phyloP scores from a whole-genome alignment of 169 alveolate genomes.

The Plasmodium berghei region DNA sequence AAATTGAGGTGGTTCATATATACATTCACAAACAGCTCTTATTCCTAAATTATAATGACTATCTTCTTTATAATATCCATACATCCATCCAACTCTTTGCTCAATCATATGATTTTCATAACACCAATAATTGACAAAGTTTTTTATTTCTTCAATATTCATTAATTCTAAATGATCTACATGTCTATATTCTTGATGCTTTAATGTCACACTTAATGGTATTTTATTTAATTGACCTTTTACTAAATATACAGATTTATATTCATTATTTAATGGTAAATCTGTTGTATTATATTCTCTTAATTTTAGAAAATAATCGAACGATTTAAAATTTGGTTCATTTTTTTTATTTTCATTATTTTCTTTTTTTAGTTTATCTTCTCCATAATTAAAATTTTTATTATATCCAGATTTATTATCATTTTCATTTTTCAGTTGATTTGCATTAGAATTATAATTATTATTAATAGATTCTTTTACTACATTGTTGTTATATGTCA shows the following conservation, averaged over 20 bases:
- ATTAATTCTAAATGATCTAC: slow-evolving; percentile 97
- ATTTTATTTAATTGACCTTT: slow-evolving; percentile 78
- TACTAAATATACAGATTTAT: slow-evolving; percentile 17
- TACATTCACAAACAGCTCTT: slow-evolving; percentile 97
- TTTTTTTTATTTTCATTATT: background rate
- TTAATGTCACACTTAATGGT: slow-evolving; percentile 96
- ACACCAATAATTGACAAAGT: slow-evolving; percentile 95
- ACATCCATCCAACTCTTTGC: slow-evolving; percentile 97
- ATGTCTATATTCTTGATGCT: slow-evolving; percentile 96
- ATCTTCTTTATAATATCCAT: slow-evolving; percentile 98
- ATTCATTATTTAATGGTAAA: slow-evolving; percentile 79
- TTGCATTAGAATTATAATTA: background rate
- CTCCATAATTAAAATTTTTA: background rate
- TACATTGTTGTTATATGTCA: background rate
- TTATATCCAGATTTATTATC: background rate
- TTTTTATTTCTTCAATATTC: slow-evolving; percentile 95
- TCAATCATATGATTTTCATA: slow-evolving; percentile 88
- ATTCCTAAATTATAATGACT: slow-evolving; percentile 97
- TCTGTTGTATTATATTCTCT: slow-evolving; percentile 85
- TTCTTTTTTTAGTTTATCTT: background rate
- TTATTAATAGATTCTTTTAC: background rate
- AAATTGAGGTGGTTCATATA: slow-evolving; percentile 97
- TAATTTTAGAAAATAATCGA: slow-evolving; percentile 87
- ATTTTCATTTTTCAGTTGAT: background rate
- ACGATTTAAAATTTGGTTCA: slow-evolving; percentile 86